Evolutionary conservation across 2,329 filamentous ascomycete genomes (phyloP), one percentile per base, ranked within the genome.

Genomic region (Penicillium oxalicum): DNA sequence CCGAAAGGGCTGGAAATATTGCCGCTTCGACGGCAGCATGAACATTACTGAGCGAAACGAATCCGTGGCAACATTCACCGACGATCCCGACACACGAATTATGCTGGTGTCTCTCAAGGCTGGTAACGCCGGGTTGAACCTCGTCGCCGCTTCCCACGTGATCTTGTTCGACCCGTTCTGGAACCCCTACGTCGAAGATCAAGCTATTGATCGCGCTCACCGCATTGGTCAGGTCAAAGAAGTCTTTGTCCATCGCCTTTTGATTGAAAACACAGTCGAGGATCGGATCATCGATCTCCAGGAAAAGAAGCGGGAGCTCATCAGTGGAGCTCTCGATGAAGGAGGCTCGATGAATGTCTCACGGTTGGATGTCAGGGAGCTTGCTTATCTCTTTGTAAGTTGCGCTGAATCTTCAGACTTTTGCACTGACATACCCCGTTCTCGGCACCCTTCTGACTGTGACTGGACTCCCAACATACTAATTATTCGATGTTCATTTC

Each of bases 151-250:
- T 0, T 88, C 84, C 1, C 85, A 89, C 54, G 88, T 95, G 57
- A 88, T 96, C 66, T 87, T 95, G 55, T 82, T 95, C 63, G 90
- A 95, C 64, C 90, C 90, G 0, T 95, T 94, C 72, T 95, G 89
- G 88, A 96, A 95, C 55, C 91, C 90, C 0, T 95, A 86, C 63
- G 86, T 94, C 42, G 91, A 95, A 70, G 88, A 90, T 69, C 91
- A 96, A 70, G 91, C 91, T 4, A 84, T 95, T 44, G 91, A 95
- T 65, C 86, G 91, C 24, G 88, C 90, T 2, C 86, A 95, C 68
- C 86, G 91, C 8, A 91, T 95, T 57, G 90, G 90, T 0, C 91
- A 96, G 70, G 72, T 77, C 56, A 77, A 78, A 4, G 73, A 82
- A 6, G 91, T 95, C 4, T 78, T 82, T 47, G 85, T 96, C 1